Conservation (phyloP, 257 asterid genomes). For the Przewalskia tangutica region DNA sequence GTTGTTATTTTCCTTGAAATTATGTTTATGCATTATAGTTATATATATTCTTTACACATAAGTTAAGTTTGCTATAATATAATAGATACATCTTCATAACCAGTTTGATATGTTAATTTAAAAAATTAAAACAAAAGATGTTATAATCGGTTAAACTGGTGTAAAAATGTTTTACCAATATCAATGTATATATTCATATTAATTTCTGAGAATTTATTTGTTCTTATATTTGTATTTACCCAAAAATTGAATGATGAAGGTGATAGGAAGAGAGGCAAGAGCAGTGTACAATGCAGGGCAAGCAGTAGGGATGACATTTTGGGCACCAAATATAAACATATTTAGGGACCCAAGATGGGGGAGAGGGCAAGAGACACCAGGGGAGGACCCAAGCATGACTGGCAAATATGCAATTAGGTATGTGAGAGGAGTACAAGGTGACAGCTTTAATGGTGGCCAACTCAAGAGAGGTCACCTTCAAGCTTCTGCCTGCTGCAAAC, state of each 20-base stretch:
- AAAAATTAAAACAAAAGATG: too few species aligned
- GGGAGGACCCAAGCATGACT: slow-evolving; percentile 60
- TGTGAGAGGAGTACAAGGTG: slow-evolving; percentile 77
- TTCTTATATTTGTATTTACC: too few species aligned
- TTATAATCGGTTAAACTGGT: too few species aligned
- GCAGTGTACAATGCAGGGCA: slow-evolving; percentile 71
- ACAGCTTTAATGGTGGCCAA: slow-evolving; percentile 35
- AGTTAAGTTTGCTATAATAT: too few species aligned
- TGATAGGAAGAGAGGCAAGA: slow-evolving; percentile 64
- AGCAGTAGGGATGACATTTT: slow-evolving; percentile 72
- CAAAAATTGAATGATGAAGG: slow-evolving; percentile 17
- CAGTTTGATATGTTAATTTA: too few species aligned
- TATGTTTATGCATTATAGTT: too few species aligned
- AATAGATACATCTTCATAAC: too few species aligned
- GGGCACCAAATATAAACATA: slow-evolving; percentile 81
- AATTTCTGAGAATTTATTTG: too few species aligned
- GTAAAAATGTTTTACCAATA: too few species aligned
- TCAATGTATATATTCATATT: too few species aligned
- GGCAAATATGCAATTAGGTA: slow-evolving; percentile 50
- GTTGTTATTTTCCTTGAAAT: background rate
- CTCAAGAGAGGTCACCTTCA: slow-evolving; percentile 33
- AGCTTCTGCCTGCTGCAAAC: slow-evolving; percentile 85
- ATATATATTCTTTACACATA: too few species aligned
- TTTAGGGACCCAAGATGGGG: slow-evolving; percentile 92
- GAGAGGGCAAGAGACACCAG: slow-evolving; percentile 84